Base-by-base conservation (phyloP, 1,139 yeast species). In the Sugiyamaella neomexicana region DNA sequence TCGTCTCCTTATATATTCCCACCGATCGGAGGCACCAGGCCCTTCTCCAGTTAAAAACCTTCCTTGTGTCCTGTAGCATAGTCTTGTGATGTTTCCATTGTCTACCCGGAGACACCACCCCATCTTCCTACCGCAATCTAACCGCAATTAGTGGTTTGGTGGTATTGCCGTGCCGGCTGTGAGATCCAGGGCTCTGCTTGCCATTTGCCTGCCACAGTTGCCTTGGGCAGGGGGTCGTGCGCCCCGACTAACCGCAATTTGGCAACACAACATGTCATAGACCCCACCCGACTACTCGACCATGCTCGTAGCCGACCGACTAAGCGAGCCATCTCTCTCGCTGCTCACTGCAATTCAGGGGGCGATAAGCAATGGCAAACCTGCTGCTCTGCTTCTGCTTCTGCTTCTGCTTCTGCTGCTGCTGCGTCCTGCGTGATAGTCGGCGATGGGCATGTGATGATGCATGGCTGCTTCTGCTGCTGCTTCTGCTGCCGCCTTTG, bases 41-140 rank as follows among this genome's bases (percentile, higher is more conserved):
- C 25, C 25, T 20, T 20, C 25, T 20, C 25, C 25, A 20, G 5
- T 20, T 20, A 20, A 39, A 39, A 40, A 40, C 12, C 17, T 23
- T 40, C 44, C 49, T 45, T 38, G 36, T 45, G 49, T 45, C 37
- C 42, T 45, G 25, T 20, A 3, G 25, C 49, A 40, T 7, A 45
- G 49, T 45, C 49, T 45, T 45, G 49, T 45, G 49, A 45, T 45
- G 36, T 38, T 34, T 36, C 37, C 29, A 15, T 32, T 44, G 47
- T 34, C 17, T 32, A 17, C 9, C 23, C 37, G 32, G 15, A 12
- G 34, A 29, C 27, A 8, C 41, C n/a, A 20, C 25, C 29, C 16
- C 10, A 29, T 29, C 10, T 23, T 39, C 9, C 29, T 6, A 44
- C 34, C 32, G 48, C 48, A 45, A 45, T 45, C 49, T 45, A 45